A percentile compares a stretch with the other conserved stretches of the same genome.
These are phyloP conservation scores for Blastomyces parvus DNA, from an alignment of 2,329 filamentous ascomycete genomes.

Conservation along the genomic window DNA sequence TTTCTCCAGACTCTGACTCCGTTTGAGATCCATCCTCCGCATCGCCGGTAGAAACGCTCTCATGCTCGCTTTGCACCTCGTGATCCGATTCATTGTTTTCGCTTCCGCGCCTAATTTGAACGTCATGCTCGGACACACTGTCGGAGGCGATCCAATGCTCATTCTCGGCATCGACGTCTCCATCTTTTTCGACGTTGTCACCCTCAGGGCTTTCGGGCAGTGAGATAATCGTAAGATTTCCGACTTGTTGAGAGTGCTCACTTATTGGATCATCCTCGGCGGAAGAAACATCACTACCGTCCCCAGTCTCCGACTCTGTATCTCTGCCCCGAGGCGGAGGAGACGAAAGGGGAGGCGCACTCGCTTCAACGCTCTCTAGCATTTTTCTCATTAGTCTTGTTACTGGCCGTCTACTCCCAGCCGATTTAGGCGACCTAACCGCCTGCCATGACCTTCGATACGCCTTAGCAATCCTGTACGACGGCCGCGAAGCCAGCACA, in stretches of 20 bases:
- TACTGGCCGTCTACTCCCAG: neutral
- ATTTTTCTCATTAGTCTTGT: neutral
- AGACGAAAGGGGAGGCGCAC: neutral
- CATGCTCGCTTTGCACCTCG: neutral
- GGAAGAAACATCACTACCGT: neutral
- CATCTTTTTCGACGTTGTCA: too few relatives aligned
- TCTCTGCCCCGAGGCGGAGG: neutral
- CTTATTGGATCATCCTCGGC: neutral
- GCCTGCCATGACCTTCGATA: neutral
- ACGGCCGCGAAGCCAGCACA: neutral
- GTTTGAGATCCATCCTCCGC: neutral
- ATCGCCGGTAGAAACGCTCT: neutral
- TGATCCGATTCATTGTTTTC: neutral
- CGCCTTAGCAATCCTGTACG: neutral
- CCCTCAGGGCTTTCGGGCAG: neutral
- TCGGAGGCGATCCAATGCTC: neutral
- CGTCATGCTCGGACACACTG: neutral
- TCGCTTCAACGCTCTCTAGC: neutral
- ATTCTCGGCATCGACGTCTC: neutral
- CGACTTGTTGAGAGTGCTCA: neutral
- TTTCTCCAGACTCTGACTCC: neutral
- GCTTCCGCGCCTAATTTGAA: neutral
- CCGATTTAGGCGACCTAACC: neutral
- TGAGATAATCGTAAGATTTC: neutral
- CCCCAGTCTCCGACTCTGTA: neutral